Conservation (phyloP, 352 stramenopile genomes). For the Pythium insidiosum region DNA sequence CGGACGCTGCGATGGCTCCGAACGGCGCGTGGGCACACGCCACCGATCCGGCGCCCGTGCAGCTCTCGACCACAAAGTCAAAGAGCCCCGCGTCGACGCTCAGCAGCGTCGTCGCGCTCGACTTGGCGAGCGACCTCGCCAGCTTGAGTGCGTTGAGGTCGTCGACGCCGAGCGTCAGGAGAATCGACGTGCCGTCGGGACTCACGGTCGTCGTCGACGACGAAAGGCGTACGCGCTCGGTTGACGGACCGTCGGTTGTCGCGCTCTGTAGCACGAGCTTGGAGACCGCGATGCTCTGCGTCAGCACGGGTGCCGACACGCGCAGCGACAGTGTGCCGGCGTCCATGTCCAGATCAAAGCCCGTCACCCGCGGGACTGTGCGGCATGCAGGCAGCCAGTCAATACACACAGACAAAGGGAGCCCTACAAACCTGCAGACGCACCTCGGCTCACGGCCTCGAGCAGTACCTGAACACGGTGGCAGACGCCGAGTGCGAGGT, state of each 20-base stretch:
- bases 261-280: conserved; percentile 38
- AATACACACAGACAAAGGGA: neutral
- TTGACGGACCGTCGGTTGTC: neutral
- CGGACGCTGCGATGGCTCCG: conserved; percentile 5
- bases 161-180: conserved; percentile 25
- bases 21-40: conserved; percentile 23
- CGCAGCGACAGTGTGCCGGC: conserved; percentile 23
- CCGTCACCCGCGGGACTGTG: conserved; percentile 21
- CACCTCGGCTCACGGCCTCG: conserved; percentile 16
- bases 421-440: neutral
- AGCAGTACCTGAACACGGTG: conserved; percentile 29
- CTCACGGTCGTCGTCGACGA: conserved; percentile 31
- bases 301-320: conserved; percentile 26
- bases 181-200: conserved; percentile 25
- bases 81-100: conserved; percentile 25
- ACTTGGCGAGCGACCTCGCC: conserved; percentile 19
- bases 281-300: conserved; percentile 29
- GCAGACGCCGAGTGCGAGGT: conserved; percentile 37
- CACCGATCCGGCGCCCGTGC: conserved; percentile 17
- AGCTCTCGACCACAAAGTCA: conserved; percentile 37
- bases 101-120: conserved; percentile 21
- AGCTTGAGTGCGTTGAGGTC: conserved; percentile 50
- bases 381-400: neutral
- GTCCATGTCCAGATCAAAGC: conserved; percentile 51
- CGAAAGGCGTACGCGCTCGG: conserved; percentile 6